Evolutionary conservation across 805 yeast genomes (phyloP).

Genomic region (Scheffersomyces coipomensis): DNA sequence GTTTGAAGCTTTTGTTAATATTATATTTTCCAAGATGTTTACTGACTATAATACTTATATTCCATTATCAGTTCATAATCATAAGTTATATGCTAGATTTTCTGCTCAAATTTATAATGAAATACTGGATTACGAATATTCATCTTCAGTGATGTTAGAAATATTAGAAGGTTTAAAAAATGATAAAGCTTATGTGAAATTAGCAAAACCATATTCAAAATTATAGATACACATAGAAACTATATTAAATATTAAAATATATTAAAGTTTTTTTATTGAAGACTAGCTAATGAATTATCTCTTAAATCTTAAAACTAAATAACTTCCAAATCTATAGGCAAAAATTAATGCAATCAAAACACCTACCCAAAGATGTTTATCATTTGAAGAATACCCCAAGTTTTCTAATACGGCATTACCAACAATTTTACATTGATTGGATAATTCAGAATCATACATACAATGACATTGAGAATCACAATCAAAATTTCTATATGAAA

Average conservation of each 20-base stretch:
- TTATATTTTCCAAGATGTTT: constrained; percentile 6
- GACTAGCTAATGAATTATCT: neutral
- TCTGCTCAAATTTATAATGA: constrained; percentile 64
- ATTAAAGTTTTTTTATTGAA: too few relatives aligned
- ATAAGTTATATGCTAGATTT: constrained; percentile 37
- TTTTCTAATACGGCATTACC: constrained; percentile 31
- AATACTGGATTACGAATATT: constrained; percentile 49
- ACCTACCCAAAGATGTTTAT: constrained; percentile 36
- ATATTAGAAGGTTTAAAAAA: constrained; percentile 8
- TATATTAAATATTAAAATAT: too few relatives aligned
- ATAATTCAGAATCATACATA: constrained; percentile 26
- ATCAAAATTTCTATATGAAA: constrained; percentile 19
- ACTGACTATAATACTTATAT: constrained; percentile 43
- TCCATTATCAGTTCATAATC: constrained; percentile 43
- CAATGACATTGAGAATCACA: constrained; percentile 34
- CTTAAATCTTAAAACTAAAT: constrained; percentile 14
- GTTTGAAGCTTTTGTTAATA: constrained; percentile 4
- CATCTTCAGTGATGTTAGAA: constrained; percentile 37
- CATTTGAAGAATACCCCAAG: constrained; percentile 25
- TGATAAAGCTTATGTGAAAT: neutral
- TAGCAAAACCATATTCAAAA: neutral
- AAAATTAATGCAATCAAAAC: constrained; percentile 27
- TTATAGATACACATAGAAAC: too few relatives aligned
- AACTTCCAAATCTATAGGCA: constrained; percentile 25
- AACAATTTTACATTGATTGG: constrained; percentile 25